Evolutionary conservation across 257 asterid genomes (phyloP).

Genomic region (Solanum paucissectum): DNA sequence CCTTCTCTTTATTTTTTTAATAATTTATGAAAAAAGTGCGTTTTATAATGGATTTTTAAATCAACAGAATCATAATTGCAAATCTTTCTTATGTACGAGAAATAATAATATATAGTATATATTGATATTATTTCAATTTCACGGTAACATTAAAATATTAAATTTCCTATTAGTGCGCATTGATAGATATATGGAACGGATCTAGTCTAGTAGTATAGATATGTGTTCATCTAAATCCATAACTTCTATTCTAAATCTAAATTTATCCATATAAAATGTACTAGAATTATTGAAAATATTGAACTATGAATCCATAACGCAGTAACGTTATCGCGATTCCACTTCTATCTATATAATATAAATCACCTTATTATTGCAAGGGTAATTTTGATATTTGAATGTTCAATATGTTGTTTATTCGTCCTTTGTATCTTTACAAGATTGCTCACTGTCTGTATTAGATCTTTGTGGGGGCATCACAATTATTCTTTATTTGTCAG

Average conservation of each 20-base stretch:
- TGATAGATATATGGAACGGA: neutral
- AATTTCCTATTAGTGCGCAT: conserved; percentile 14
- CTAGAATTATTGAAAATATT: neutral
- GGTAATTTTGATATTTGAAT: conserved; percentile 28
- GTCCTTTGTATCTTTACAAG: conserved; percentile 53
- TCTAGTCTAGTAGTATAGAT: neutral
- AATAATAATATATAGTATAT: conserved; percentile 6
- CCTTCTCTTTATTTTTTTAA: neutral
- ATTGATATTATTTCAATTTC: neutral
- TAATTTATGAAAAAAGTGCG: neutral
- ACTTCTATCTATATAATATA: no score
- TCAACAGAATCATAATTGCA: conserved; percentile 15
- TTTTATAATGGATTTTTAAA: conserved; percentile 7
- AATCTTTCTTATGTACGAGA: conserved; percentile 32
- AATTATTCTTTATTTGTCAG: conserved; percentile 39
- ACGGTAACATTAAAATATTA: neutral
- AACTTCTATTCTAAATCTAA: neutral
- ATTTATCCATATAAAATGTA: neutral
- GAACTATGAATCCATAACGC: neutral
- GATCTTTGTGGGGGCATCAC: conserved; percentile 59
- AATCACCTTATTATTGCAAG: neutral
- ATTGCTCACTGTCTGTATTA: conserved; percentile 41
- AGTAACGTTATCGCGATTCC: no score
- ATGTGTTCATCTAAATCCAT: neutral
- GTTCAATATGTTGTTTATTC: conserved; percentile 5